Conservation (phyloP, 139 green algal genomes). For the Chlorella sp. region DNA sequence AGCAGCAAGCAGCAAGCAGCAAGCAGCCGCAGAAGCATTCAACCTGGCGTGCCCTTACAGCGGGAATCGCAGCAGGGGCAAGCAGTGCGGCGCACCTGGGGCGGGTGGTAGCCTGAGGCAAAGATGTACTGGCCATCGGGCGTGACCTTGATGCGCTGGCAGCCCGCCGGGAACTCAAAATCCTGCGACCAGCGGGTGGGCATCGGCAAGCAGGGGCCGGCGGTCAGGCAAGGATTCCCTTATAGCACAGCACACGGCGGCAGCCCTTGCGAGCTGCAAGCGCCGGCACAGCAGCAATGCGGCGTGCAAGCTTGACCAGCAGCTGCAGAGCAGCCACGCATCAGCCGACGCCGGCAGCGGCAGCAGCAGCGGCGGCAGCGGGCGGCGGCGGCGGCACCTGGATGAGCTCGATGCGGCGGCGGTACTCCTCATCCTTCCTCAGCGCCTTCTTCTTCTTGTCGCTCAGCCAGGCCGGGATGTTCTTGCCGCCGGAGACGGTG, state of each 20-base stretch:
- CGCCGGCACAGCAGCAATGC: background rate
- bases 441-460: slow-evolving; percentile 88
- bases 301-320: background rate
- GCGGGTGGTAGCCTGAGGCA: slow-evolving; percentile 84
- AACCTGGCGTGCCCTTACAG: no score
- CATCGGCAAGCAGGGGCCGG: background rate
- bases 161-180: slow-evolving; percentile 87
- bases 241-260: no score
- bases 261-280: no score
- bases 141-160: slow-evolving; percentile 86
- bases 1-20: background rate
- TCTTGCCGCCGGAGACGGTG: slow-evolving; percentile 87
- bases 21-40: background rate
- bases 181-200: slow-evolving; percentile 59
- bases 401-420: slow-evolving; percentile 32
- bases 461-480: slow-evolving; percentile 87
- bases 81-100: slow-evolving; percentile 37
- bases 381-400: no score
- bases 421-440: slow-evolving; percentile 86
- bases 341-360: background rate
- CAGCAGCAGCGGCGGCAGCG: background rate
- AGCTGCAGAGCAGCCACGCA: background rate
- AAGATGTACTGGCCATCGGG: slow-evolving; percentile 89
- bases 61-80: background rate
- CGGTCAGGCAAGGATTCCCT: no score